Conservation (phyloP, 768 basidiomycete species). For the Paxillus rubicundulus region DNA sequence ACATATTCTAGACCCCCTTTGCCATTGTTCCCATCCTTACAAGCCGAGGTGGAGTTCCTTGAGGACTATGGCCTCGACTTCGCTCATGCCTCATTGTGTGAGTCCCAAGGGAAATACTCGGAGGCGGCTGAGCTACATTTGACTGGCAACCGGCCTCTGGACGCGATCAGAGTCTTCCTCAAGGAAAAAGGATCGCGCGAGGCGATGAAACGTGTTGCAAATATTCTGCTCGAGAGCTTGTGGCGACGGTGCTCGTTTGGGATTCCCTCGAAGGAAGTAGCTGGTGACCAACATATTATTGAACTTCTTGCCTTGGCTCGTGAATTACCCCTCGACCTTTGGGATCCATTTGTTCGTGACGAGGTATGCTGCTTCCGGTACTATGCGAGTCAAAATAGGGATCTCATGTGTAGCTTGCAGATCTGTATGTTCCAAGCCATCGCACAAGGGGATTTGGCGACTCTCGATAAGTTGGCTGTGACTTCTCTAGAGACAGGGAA, state of each 20-base stretch:
- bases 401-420: background rate
- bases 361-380: slow-evolving; percentile 12
- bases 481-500: slow-evolving; percentile 30
- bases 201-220: slow-evolving; percentile 34
- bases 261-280: slow-evolving; percentile 9
- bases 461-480: slow-evolving; percentile 33
- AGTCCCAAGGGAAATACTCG: slow-evolving; percentile 36
- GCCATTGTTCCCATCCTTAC: slow-evolving; percentile 46
- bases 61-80: slow-evolving; percentile 52
- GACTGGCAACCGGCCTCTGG: slow-evolving; percentile 42
- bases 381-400: background rate
- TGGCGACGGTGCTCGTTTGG: slow-evolving; percentile 49
- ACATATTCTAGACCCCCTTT: slow-evolving; percentile 41
- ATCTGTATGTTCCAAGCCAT: slow-evolving; percentile 37
- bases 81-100: slow-evolving; percentile 45
- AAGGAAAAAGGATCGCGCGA: slow-evolving; percentile 26
- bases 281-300: slow-evolving; percentile 1
- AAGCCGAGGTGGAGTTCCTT: slow-evolving; percentile 56
- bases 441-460: slow-evolving; percentile 12
- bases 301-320: slow-evolving; percentile 28
- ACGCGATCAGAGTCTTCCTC: slow-evolving; percentile 48
- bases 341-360: slow-evolving; percentile 4
- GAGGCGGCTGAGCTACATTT: slow-evolving; percentile 56
- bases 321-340: slow-evolving; percentile 6
- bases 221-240: slow-evolving; percentile 41